Percentiles rank a stretch among this genome's conserved stretches.
These are phyloP conservation scores for Tetradesmus obliquus DNA, from an alignment of 139 green algal species.

Conservation along the genomic window DNA sequence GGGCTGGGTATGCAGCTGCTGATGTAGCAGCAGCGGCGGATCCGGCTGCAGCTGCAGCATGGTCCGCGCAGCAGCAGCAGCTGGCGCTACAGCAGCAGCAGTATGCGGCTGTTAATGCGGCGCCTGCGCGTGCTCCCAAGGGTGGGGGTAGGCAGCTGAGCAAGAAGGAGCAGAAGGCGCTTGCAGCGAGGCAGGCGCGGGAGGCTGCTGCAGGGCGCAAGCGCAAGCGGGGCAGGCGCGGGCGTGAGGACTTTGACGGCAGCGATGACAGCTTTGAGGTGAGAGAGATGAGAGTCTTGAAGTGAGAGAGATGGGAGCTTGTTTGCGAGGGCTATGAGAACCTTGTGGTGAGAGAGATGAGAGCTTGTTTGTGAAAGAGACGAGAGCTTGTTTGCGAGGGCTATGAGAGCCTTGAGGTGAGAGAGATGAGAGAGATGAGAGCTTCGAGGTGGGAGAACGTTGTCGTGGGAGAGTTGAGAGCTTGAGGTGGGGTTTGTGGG, in stretches of 20 bases:
- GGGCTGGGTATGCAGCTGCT: background rate
- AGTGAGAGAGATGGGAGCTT: too few relatives aligned
- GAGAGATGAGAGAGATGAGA: background rate
- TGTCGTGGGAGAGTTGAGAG: background rate
- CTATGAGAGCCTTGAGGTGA: background rate
- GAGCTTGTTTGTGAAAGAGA: too few relatives aligned
- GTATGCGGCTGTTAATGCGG: background rate
- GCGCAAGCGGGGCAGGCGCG: slow-evolving; percentile 16
- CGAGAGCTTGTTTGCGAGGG: background rate
- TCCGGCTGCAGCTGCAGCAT: background rate
- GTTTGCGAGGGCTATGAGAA: background rate
- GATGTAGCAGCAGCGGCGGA: background rate
- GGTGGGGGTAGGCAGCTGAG: background rate
- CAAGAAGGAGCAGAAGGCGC: background rate
- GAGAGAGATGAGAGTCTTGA: too few relatives aligned
- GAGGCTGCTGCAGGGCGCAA: slow-evolving; percentile 29
- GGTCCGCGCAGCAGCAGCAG: background rate
- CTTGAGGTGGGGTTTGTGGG: background rate
- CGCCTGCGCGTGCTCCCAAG: background rate
- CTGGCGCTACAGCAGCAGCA: background rate
- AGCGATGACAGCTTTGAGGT: slow-evolving; percentile 43
- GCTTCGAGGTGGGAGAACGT: background rate
- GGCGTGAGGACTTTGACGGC: slow-evolving; percentile 8
- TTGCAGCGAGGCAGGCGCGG: background rate
- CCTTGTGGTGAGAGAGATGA: background rate